Conservation (phyloP, 106 monocot genomes). For the Allium cepa region DNA sequence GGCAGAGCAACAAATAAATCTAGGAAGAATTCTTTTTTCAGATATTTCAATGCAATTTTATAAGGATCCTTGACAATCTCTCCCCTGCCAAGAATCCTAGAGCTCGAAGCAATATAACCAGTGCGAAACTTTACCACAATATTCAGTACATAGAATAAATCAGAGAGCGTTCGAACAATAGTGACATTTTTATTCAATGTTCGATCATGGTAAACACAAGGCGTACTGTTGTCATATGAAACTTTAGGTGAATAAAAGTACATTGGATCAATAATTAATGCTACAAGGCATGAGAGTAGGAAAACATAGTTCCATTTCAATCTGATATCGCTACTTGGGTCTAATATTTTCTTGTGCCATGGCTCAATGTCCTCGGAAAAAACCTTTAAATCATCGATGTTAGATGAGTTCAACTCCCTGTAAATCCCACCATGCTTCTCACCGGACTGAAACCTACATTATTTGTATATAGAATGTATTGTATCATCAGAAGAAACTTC, state of each 20-base stretch:
- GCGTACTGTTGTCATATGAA: not conserved
- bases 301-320: slow-evolving; percentile 39
- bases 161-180: slow-evolving; percentile 24
- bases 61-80: slow-evolving; percentile 51
- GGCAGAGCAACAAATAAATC: slow-evolving; percentile 55
- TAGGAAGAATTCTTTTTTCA: slow-evolving; percentile 42
- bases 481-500: too few relatives aligned
- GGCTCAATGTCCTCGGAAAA: slow-evolving; percentile 19
- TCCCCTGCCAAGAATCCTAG: slow-evolving; percentile 58
- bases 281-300: slow-evolving; percentile 35
- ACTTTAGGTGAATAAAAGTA: slow-evolving; percentile 29
- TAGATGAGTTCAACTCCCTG: too few relatives aligned
- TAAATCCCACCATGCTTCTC: too few relatives aligned
- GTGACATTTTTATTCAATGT: slow-evolving; percentile 23
- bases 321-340: slow-evolving; percentile 29
- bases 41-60: slow-evolving; percentile 42
- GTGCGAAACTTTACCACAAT: slow-evolving; percentile 57
- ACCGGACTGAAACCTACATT: too few relatives aligned
- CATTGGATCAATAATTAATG: slow-evolving; percentile 44
- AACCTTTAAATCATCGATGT: slow-evolving; percentile 4
- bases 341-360: slow-evolving; percentile 25
- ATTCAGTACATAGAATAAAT: slow-evolving; percentile 50
- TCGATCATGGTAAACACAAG: slow-evolving; percentile 25
- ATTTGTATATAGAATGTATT: too few relatives aligned
- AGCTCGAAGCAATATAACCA: slow-evolving; percentile 54